Evolutionary conservation across 2,329 filamentous ascomycete genomes (phyloP), one percentile per base, ranked within the genome.

Genomic region (Paraphaeosphaeria sporulosa): DNA sequence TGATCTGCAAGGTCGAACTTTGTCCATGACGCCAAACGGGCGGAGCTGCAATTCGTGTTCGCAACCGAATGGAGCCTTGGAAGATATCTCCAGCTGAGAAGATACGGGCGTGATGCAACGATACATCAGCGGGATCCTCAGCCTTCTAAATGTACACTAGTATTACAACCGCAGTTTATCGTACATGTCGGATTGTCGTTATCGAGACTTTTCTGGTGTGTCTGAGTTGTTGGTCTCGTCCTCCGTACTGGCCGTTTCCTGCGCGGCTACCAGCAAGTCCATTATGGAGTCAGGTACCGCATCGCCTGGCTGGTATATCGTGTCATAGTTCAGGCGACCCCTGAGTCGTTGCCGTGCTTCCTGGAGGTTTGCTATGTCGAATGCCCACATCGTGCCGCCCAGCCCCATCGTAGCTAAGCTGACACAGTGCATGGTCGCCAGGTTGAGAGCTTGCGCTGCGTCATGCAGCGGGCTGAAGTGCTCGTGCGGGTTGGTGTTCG

Each of bases 371-470:
- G 77, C 79, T 38, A 98, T 86, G 75, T 97, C 90, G 61, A 95
- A 87, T 0, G 87, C 89, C 84, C 90, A 96, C 63, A 92, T 82
- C 12, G 89, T 77, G 0, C 90, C 93, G 3, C 94, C 95, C 0
- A 87, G 84, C 9, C 85, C 79, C 84, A 96, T 87, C 76, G 97
- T 87, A 0, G 85, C 89, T 52, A 95, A 86, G 68, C 89, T 91
- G 34, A 89, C 72, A 13, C 95, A 92, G 70, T 97, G 97, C 68
- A 97, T 84, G 0, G 94, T 97, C 0, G 94, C 95, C 38, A 97
- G 82, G 51, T 89, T 91, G 23, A 99, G 82, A 0, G 94, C 94
- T 78, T 96, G 91, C 36, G 90, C 79, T 0, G 94, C 94, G 64
- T 97, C 89, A 42, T 90, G 75, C 1, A 87, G 84, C 8, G 89